phyloP scores from a whole-genome alignment of 2,329 filamentous ascomycete species.

The Monosporascus cannonballus region DNA sequence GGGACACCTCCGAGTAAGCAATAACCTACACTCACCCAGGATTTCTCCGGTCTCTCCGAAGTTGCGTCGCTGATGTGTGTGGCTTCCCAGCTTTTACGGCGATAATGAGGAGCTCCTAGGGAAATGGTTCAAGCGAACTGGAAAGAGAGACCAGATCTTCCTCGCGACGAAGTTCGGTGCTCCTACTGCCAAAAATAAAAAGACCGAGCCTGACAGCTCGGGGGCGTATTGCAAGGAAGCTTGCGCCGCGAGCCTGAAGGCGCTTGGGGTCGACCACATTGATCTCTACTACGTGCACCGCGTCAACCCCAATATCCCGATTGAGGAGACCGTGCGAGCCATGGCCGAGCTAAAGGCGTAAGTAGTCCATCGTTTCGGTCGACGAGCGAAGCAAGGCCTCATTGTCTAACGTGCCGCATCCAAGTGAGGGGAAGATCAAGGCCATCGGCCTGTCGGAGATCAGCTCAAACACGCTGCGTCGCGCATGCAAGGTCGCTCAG shows the following conservation, averaged over 20 bases:
- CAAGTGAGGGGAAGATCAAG: slow-evolving; percentile 39
- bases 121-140: slow-evolving; percentile 37
- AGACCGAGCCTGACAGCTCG: slow-evolving; percentile 24
- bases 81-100: slow-evolving; percentile 26
- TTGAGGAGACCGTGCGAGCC: slow-evolving; percentile 42
- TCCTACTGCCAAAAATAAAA: slow-evolving; percentile 13
- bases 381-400: too few relatives aligned
- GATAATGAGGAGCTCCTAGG: slow-evolving; percentile 40
- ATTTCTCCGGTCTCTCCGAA: neutral
- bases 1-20: slow-evolving; percentile 30
- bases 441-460: slow-evolving; percentile 42
- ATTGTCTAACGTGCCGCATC: neutral
- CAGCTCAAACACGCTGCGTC: slow-evolving; percentile 37
- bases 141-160: slow-evolving; percentile 39
- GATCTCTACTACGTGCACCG: slow-evolving; percentile 49
- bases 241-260: slow-evolving; percentile 34
- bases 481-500: slow-evolving; percentile 39
- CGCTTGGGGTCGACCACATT: slow-evolving; percentile 41
- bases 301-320: slow-evolving; percentile 37
- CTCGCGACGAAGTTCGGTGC: slow-evolving; percentile 45
- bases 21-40: neutral
- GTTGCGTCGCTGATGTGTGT: too few relatives aligned
- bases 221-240: slow-evolving; percentile 35
- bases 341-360: slow-evolving; percentile 37
- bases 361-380: slow-evolving; percentile 2